Percentiles rank a stretch among this genome's conserved stretches.
phyloP scores from a whole-genome alignment of 176 grass and related monocot genomes.

The Luzula sylvatica region DNA sequence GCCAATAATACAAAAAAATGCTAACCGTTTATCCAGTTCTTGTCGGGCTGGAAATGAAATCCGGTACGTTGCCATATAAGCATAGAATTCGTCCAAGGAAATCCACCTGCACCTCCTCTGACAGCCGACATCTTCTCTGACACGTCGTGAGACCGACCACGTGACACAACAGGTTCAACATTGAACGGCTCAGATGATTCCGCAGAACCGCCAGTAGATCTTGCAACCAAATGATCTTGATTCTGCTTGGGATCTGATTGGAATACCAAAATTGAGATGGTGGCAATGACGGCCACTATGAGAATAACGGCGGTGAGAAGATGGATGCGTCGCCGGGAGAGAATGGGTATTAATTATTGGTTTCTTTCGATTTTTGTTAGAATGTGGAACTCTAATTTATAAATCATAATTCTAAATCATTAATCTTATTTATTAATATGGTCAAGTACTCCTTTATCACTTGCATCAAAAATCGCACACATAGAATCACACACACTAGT shows the following conservation, averaged over 20 bases:
- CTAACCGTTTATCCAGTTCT: slow-evolving; percentile 93
- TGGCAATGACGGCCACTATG: background rate
- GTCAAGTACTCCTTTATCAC: no score
- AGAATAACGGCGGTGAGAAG: background rate
- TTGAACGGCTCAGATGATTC: background rate
- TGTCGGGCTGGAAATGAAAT: slow-evolving; percentile 86
- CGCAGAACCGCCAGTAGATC: background rate
- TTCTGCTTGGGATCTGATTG: background rate
- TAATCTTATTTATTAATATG: slow-evolving; percentile 8
- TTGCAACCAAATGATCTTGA: background rate
- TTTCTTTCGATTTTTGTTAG: background rate
- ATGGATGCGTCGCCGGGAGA: background rate
- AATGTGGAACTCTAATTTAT: no score
- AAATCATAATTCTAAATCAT: no score
- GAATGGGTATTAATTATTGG: background rate
- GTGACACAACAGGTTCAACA: slow-evolving; percentile 1
- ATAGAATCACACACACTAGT: no score
- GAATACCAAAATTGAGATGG: slow-evolving; percentile 7
- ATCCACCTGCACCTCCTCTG: slow-evolving; percentile 9
- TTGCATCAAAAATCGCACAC: no score
- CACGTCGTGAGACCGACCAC: slow-evolving; percentile 41
- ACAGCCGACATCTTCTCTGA: slow-evolving; percentile 64
- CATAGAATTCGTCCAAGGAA: slow-evolving; percentile 76
- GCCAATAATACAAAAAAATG: no score
- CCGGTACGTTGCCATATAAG: slow-evolving; percentile 82